phyloP scores from a whole-genome alignment of 441 rosid species.

The Populus hybrid region DNA sequence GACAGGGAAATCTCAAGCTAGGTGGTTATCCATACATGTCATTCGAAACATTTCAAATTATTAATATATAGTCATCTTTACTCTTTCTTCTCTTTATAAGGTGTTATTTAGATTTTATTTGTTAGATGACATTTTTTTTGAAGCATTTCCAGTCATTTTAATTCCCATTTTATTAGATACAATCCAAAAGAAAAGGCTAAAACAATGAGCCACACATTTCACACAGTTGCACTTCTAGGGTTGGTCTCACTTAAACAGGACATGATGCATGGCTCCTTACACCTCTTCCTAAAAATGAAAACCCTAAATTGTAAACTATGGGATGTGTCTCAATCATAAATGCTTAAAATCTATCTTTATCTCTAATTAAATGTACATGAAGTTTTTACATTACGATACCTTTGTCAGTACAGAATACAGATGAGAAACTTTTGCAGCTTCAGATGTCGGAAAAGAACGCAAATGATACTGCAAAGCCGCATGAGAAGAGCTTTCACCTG shows the following conservation, averaged over 20 bases:
- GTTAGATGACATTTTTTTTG: neutral
- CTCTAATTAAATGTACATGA: neutral
- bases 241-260: neutral
- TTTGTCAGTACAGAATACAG: conserved; percentile 47
- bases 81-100: neutral
- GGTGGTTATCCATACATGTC: neutral
- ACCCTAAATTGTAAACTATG: neutral
- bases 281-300: neutral
- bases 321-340: neutral
- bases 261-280: neutral
- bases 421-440: conserved; percentile 50
- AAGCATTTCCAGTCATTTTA: neutral
- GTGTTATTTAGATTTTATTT: neutral
- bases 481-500: conserved; percentile 28
- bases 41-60: too few relatives aligned
- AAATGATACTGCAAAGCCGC: conserved; percentile 19
- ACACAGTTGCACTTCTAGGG: neutral
- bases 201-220: neutral
- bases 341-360: neutral
- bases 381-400: conserved; percentile 36
- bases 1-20: neutral
- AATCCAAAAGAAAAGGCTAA: neutral
- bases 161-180: neutral
- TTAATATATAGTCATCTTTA: neutral
- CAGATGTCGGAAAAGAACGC: conserved; percentile 37